Percentiles rank a stretch among this genome's conserved stretches.
Evolutionary conservation across 495 filamentous ascomycete species (phyloP).

Genomic region (Penicillium arizonense): DNA sequence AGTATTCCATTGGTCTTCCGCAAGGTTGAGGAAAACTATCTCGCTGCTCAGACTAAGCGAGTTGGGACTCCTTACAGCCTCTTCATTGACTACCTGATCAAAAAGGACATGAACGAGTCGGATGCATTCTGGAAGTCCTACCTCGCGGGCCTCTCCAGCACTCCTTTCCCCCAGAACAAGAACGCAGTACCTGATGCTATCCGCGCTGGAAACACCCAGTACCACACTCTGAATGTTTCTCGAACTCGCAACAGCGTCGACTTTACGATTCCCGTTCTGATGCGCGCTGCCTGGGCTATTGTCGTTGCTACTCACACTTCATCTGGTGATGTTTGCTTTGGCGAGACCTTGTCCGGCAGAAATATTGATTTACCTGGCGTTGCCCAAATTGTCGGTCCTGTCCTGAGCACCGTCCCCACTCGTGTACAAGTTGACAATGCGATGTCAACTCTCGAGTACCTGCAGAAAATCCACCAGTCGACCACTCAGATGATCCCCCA

Average conservation of each 20-base stretch:
- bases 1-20: slow-evolving; percentile 57
- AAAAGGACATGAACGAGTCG: slow-evolving; percentile 30
- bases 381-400: slow-evolving; percentile 51
- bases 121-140: slow-evolving; percentile 48
- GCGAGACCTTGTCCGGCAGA: slow-evolving; percentile 54
- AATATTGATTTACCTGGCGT: slow-evolving; percentile 50
- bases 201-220: slow-evolving; percentile 32
- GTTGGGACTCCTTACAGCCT: slow-evolving; percentile 31
- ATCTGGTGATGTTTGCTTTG: slow-evolving; percentile 52
- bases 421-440: slow-evolving; percentile 42
- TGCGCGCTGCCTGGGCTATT: slow-evolving; percentile 55
- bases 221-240: slow-evolving; percentile 22
- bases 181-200: slow-evolving; percentile 23
- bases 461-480: slow-evolving; percentile 41
- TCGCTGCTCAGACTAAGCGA: slow-evolving; percentile 4
- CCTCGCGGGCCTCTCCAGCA: slow-evolving; percentile 26
- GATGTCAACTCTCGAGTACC: slow-evolving; percentile 33
- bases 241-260: slow-evolving; percentile 19
- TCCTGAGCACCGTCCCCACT: slow-evolving; percentile 51
- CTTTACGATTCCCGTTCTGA: slow-evolving; percentile 47
- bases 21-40: slow-evolving; percentile 51
- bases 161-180: slow-evolving; percentile 30
- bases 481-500: slow-evolving; percentile 50
- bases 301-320: slow-evolving; percentile 44
- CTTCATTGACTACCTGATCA: slow-evolving; percentile 43